Evolutionary conservation across 768 basidiomycete species (phyloP), one percentile per base, ranked within the genome.

Genomic region (Agaricus subrufescens): DNA sequence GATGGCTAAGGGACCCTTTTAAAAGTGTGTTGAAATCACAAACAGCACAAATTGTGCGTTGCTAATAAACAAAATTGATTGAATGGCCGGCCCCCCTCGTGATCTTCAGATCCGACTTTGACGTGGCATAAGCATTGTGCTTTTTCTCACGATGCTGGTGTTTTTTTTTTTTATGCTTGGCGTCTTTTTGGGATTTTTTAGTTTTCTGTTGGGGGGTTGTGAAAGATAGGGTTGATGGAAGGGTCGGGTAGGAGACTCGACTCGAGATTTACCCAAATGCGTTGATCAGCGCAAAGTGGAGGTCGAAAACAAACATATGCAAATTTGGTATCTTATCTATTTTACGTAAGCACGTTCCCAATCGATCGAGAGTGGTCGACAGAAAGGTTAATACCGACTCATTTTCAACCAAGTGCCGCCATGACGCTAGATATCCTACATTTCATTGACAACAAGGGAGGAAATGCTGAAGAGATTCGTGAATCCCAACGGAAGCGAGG

Each of bases 401-500:
- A 52, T 23, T 2, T 15, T 34, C 19, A 19, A 15, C 46, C 2
- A 25, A 19, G 5, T 44, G 49, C 14, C 2, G 70, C 52, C 62
- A 94, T 93, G 91, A 94, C 91, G 14, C 76, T 94, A 62, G 91
- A 94, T 75, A 75, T 93, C 25, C 75, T 84, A 10, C 80, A 76
- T 54, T 94, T 94, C 62, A 90, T 94, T 62, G 86, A 91, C 66
- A 82, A 73, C 73, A 94, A 93, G 68, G 97, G 95, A 26, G 97
- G 97, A 37, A 91, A 97, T 74, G 85, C 95, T 14, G 86, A 89
- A 61, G 82, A 86, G 66, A 94, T 98, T 59, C 77, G 88, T 55
- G 93, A 93, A 64, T 98, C 95, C 3, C 96, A 99, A 75, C 78
- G 85, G 65, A 94, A 92, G 72, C 84, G 97, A 47, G 91, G 90